A percentile compares a stretch with the other conserved stretches of the same genome.
These are phyloP conservation scores for Claviceps digitariae DNA, from an alignment of 2,329 filamentous ascomycete genomes.

Conservation along the genomic window DNA sequence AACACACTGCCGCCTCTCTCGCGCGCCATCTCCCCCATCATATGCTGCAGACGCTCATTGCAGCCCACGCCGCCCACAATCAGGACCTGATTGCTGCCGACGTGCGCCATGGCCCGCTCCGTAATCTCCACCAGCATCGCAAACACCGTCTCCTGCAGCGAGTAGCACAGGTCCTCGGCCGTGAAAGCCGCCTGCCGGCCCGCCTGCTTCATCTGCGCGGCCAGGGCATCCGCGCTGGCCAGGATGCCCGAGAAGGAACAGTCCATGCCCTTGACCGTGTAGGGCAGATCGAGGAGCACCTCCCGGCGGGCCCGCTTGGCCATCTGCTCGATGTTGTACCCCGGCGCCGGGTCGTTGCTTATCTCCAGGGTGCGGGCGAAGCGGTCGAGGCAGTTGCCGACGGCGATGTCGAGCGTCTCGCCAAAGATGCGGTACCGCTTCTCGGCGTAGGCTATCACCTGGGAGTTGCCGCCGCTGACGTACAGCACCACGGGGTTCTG, in stretches of 20 bases:
- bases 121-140: slow-evolving; percentile 98
- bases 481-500: slow-evolving; percentile 90
- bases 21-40: slow-evolving; percentile 94
- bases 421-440: slow-evolving; percentile 96
- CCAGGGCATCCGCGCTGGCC: slow-evolving; percentile 67
- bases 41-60: slow-evolving; percentile 87
- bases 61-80: slow-evolving; percentile 94
- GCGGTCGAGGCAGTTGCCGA: slow-evolving; percentile 92
- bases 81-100: slow-evolving; percentile 77
- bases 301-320: slow-evolving; percentile 51
- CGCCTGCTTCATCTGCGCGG: slow-evolving; percentile 44
- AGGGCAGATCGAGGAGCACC: slow-evolving; percentile 73
- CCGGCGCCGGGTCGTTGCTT: slow-evolving; percentile 89
- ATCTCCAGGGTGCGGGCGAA: slow-evolving; percentile 87
- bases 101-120: slow-evolving; percentile 95
- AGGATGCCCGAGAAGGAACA: slow-evolving; percentile 91
- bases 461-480: slow-evolving; percentile 90
- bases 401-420: slow-evolving; percentile 92
- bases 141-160: slow-evolving; percentile 86
- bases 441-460: slow-evolving; percentile 93
- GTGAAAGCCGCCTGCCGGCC: slow-evolving; percentile 49
- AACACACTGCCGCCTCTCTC: slow-evolving; percentile 84
- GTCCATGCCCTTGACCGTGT: slow-evolving; percentile 98
- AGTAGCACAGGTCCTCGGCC: slow-evolving; percentile 80
- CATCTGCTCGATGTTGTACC: slow-evolving; percentile 95